Percentiles rank a stretch among this genome's conserved stretches.
Conservation (phyloP, 2,329 filamentous ascomycete genomes). For the Elsinoe arachidis region DNA sequence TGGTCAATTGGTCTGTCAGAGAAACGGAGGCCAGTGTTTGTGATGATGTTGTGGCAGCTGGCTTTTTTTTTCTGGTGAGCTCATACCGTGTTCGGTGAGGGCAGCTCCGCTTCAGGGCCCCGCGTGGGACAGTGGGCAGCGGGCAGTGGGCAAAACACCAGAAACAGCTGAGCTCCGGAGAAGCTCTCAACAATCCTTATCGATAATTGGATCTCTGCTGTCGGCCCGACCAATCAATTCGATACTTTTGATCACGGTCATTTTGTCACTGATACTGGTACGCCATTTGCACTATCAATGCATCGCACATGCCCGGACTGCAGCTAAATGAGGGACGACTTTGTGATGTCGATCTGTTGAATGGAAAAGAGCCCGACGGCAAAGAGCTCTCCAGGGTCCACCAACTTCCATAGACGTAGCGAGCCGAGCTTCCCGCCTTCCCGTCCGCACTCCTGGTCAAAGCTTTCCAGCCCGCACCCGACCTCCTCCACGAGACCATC, state of each 20-base stretch:
- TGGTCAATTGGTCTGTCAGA: not conserved
- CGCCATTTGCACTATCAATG: too few species aligned
- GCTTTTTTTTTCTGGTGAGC: conserved; percentile 11
- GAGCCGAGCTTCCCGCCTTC: not conserved
- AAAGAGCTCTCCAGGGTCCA: conserved; percentile 1
- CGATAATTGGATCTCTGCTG: not conserved
- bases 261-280: too few species aligned
- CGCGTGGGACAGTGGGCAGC: not conserved
- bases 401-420: not conserved
- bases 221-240: not conserved
- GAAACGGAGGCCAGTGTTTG: not conserved
- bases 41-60: not conserved
- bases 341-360: too few species aligned
- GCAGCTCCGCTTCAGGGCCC: not conserved
- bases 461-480: conserved; percentile 11
- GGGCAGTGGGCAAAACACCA: not conserved
- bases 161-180: not conserved
- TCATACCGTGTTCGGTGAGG: not conserved
- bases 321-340: too few species aligned
- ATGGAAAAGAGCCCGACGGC: not conserved
- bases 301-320: too few species aligned
- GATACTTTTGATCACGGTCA: not conserved
- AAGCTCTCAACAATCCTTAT: conserved; percentile 12
- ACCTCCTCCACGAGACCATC: conserved; percentile 8
- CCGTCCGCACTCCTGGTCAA: conserved; percentile 8